Conservation (phyloP, 192 early-diverging fungal genomes). For the Entomortierella beljakovae region DNA sequence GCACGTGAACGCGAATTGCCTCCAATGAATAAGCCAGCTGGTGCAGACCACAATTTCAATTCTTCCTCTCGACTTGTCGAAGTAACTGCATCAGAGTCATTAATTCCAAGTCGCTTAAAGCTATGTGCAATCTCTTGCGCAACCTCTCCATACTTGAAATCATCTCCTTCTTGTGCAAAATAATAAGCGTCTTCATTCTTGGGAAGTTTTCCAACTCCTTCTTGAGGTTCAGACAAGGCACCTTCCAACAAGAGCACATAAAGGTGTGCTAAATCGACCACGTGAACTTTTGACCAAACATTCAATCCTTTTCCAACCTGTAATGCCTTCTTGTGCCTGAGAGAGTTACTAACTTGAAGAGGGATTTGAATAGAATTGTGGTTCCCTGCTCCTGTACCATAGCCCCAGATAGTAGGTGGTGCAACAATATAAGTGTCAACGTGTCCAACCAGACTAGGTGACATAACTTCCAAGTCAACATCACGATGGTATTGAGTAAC, state of each 20-base stretch:
- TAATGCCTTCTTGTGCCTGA: conserved; percentile 13
- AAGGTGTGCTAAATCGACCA: conserved; percentile 36
- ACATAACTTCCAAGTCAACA: conserved; percentile 31
- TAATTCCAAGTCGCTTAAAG: conserved; percentile 17
- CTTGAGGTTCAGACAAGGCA: conserved; percentile 33
- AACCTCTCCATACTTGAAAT: conserved; percentile 23
- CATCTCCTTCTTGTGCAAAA: conserved; percentile 30
- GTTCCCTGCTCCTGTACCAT: conserved; percentile 37
- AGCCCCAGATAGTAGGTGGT: conserved; percentile 36
- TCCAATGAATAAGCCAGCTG: background rate
- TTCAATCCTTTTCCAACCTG: conserved; percentile 34
- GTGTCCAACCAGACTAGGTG: conserved; percentile 4
- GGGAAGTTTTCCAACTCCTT: conserved; percentile 13
- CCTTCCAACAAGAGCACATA: conserved; percentile 33
- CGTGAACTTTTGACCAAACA: conserved; percentile 43
- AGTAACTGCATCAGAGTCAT: conserved; percentile 15
- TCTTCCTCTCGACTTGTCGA: conserved; percentile 19
- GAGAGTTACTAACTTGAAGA: conserved; percentile 2
- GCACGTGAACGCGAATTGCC: conserved; percentile 37
- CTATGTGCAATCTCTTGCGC: conserved; percentile 32
- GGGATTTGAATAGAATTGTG: conserved; percentile 47
- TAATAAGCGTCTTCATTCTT: conserved; percentile 50
- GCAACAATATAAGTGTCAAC: conserved; percentile 50
- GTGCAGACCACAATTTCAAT: conserved; percentile 5
- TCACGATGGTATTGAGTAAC: conserved; percentile 28